Evolutionary conservation across 192 early-diverging fungal species (phyloP), one percentile per base, ranked within the genome.

Genomic region (Podila horticola): DNA sequence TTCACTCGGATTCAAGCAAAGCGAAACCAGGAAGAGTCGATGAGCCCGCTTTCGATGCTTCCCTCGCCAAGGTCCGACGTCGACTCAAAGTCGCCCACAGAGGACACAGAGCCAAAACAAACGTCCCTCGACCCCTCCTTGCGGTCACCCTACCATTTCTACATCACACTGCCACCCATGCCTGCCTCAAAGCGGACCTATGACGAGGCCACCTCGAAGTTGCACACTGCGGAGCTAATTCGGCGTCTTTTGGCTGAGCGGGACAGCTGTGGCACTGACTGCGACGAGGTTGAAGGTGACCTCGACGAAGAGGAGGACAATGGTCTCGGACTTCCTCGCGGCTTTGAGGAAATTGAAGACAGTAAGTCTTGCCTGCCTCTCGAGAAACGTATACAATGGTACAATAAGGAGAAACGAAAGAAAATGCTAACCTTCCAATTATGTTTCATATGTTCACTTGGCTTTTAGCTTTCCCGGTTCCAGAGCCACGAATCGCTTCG

Each of bases 341-440:
- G 77, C 28, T 81, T 69, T 58, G 77, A 81, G 58, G 77, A 81
- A 52, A 73, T 81, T 29, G 71, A 81, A 55, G 77, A 81, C 62
- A 81, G 76, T 79, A 69, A 51, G 76, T 67, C n/a, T 45, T 41
- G 38, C 0, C 9, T 10, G 12, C 6, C 33, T 34, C 33, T 34
- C 38, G 38, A 41, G 12, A 41, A 10, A 41, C 38, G 9, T 41
- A 12, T 41, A 41, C 8, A 17, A 12, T 11, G 12, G 9, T 2
- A 41, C 9, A 15, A 13, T 1, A 45, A 17, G 41, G 12, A 17
- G 15, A 45, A 45, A 45, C 4, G 41, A 45, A 45, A 45, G 41
- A 45, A 17, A 45, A 45, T 45, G 15, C 41, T 45, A 45, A 45
- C 13, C 41, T 45, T 45, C 13, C 41, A 17, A 12, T 3, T 31